Evolutionary conservation across 495 filamentous ascomycete species (phyloP), one percentile per base, ranked within the genome.

Genomic region (Rostrohypoxylon terebratum): DNA sequence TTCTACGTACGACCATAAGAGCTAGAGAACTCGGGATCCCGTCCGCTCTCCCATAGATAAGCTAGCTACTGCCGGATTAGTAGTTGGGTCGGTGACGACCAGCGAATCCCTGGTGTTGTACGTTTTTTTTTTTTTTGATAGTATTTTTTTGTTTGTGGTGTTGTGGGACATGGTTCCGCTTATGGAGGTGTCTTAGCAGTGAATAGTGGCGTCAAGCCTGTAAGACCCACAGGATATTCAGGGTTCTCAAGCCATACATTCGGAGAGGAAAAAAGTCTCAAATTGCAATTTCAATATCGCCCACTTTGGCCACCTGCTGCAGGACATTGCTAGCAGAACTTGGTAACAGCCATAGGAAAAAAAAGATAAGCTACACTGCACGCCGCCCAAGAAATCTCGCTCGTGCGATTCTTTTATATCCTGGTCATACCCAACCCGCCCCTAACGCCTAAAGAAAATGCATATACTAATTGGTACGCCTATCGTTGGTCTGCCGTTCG

Each of bases 51-150:
- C 81, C 81, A 75, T 82, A 80, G 78, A 77, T 76, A 81, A 82
- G 75, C 77, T 50, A 72, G 64, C 69, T 71, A 80, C 71, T 54
- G 77, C 71, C 76, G 69, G 79, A 82, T 73, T 76, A 83, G 83
- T 82, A 83, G 78, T 83, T 79, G 77, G 79, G 80, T 84, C 76
- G 83, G 78, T 83, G 83, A 84, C 78, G 77, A 85, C 77, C 78
- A 77, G 81, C 78, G 81, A 83, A 83, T 80, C 63, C 81, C 73
- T 64, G 78, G 80, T 83, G 81, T 81, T 81, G 81, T 82, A 82
- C 78, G 77, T 81, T 79, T 77, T 75, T 51, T 13, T 51, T 13
- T 34, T 18, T 69, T 66, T 38, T 38, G 34, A 7, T 38, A 9
- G 34, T 38, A 9, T 38, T 38, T 38, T 38, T 3, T 20, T 48